Conservation (phyloP, 1,284 basidiomycete species). For the Sanghuangporus baumii region DNA sequence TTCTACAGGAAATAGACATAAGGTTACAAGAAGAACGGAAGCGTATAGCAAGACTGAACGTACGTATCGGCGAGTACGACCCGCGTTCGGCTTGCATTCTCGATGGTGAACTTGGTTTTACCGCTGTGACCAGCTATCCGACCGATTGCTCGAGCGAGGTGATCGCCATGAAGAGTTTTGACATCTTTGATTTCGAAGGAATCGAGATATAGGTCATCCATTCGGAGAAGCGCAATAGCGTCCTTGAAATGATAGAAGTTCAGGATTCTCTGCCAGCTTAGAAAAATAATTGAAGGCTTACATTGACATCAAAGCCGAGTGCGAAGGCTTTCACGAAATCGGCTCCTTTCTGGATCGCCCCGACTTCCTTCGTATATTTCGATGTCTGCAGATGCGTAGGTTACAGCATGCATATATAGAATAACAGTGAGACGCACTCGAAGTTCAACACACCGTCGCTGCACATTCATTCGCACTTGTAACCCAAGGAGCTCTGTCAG, state of each 20-base stretch:
- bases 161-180: constrained; percentile 96
- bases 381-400: constrained; percentile 61
- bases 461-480: constrained; percentile 96
- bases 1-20: constrained; percentile 38
- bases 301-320: constrained; percentile 91
- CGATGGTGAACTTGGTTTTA: constrained; percentile 97
- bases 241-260: constrained; percentile 50
- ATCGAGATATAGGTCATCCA: constrained; percentile 97
- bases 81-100: constrained; percentile 93
- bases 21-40: neutral
- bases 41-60: constrained; percentile 28
- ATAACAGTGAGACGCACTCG: constrained; percentile 52
- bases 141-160: constrained; percentile 92
- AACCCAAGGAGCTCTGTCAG: constrained; percentile 91
- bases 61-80: constrained; percentile 96
- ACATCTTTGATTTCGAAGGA: constrained; percentile 99
- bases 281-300: constrained; percentile 32
- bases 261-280: constrained; percentile 5
- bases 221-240: constrained; percentile 87
- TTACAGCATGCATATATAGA: constrained; percentile 1
- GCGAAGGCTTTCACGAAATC: constrained; percentile 97
- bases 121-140: constrained; percentile 98
- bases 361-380: constrained; percentile 87
- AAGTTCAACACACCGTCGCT: constrained; percentile 84
- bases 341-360: constrained; percentile 93